These are phyloP conservation scores for Coelastrella sp. DNA, from an alignment of 139 green algal genomes.

Conservation along the genomic window DNA sequence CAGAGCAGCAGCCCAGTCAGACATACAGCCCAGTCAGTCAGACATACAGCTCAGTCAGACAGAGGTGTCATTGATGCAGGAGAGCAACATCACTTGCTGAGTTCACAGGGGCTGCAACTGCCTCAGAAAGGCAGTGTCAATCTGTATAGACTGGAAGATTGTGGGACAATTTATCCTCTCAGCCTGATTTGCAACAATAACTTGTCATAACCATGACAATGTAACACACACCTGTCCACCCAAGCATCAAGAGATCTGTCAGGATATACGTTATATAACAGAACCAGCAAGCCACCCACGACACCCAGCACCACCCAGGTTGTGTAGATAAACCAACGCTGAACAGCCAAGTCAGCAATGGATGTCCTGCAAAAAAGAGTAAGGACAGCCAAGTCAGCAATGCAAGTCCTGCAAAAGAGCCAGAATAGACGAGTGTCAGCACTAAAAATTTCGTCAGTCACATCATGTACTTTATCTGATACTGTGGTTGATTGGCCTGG, in stretches of 20 bases:
- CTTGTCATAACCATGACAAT: neutral
- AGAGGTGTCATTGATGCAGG: no score
- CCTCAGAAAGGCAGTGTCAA: neutral
- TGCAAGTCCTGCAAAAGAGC: neutral
- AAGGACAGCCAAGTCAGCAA: neutral
- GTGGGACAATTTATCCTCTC: neutral
- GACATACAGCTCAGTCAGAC: no score
- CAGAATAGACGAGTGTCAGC: neutral
- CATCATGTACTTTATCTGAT: no score
- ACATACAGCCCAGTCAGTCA: no score
- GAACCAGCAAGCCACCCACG: conserved; percentile 17
- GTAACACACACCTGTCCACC: conserved; percentile 30
- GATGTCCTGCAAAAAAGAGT: neutral
- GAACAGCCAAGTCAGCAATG: neutral
- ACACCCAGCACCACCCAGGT: conserved; percentile 17
- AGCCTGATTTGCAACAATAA: neutral
- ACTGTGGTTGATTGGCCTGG: no score
- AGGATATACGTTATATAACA: conserved; percentile 50
- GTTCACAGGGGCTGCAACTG: neutral
- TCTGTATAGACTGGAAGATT: no score
- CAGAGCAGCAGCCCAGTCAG: no score
- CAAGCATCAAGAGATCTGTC: conserved; percentile 33
- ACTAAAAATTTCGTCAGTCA: neutral
- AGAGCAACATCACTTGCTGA: no score
- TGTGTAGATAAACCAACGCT: conserved; percentile 17